These are phyloP conservation scores for Prillingera fragicola DNA, from an alignment of 1,284 basidiomycete species.

Conservation along the genomic window DNA sequence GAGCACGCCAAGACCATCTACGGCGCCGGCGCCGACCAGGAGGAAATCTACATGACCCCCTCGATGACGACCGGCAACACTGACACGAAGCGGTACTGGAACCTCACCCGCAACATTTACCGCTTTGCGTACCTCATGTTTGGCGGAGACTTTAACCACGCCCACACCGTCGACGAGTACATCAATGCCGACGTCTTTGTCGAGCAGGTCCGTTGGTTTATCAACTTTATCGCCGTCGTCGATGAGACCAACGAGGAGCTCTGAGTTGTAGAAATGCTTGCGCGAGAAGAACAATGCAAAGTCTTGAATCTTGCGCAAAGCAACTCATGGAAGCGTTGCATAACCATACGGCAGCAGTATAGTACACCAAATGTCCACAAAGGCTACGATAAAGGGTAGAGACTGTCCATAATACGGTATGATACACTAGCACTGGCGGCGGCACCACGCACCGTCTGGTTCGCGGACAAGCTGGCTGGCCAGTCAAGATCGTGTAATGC, in stretches of 20 bases:
- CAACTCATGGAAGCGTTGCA: no score
- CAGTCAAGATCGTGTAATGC: no score
- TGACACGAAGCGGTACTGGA: conserved; percentile 45
- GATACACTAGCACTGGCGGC: no score
- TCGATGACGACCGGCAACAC: conserved; percentile 39
- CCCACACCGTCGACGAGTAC: conserved; percentile 42
- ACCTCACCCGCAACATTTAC: conserved; percentile 41
- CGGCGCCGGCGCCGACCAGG: conserved; percentile 11
- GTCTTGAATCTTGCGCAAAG: no score
- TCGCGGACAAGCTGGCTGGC: no score
- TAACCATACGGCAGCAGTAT: no score
- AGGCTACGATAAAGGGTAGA: no score
- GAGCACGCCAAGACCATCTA: conserved; percentile 6
- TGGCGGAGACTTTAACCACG: conserved; percentile 15
- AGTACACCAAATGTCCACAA: no score
- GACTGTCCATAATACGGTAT: no score
- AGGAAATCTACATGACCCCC: conserved; percentile 34
- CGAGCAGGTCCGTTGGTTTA: conserved; percentile 41
- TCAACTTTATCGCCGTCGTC: conserved; percentile 39
- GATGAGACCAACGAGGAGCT: conserved; percentile 35
- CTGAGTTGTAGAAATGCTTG: conserved; percentile 7
- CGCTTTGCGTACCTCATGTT: conserved; percentile 31
- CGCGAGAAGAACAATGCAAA: no score
- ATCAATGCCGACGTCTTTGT: conserved; percentile 32
- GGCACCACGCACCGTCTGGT: no score